Evolutionary conservation across 306 rosid genomes (phyloP).

Genomic region (Corylus avellana): DNA sequence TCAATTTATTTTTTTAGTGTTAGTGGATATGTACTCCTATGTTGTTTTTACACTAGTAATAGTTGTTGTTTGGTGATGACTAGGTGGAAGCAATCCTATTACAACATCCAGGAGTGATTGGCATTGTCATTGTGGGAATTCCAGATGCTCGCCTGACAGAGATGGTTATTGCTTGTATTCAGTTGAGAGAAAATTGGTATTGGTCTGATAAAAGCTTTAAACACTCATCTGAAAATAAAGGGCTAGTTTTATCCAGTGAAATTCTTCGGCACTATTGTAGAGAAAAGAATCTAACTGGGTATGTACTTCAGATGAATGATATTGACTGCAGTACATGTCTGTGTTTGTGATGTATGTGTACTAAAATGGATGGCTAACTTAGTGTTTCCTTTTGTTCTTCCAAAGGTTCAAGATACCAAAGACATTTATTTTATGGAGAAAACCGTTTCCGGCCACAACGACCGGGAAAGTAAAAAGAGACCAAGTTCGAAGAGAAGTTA

Average conservation of each 20-base stretch:
- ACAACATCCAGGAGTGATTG: slow-evolving; percentile 72
- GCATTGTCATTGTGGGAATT: slow-evolving; percentile 64
- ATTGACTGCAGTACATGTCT: background rate
- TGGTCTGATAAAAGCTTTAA: slow-evolving; percentile 41
- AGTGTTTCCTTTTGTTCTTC: slow-evolving; percentile 18
- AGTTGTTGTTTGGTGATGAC: slow-evolving; percentile 16
- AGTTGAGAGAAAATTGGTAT: slow-evolving; percentile 56
- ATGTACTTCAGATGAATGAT: background rate
- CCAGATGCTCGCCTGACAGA: slow-evolving; percentile 71
- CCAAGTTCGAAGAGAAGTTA: slow-evolving; percentile 48
- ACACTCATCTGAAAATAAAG: slow-evolving; percentile 29
- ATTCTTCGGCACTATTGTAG: slow-evolving; percentile 52
- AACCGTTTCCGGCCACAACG: slow-evolving; percentile 72
- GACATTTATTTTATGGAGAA: slow-evolving; percentile 52
- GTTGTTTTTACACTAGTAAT: background rate
- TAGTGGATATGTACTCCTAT: background rate
- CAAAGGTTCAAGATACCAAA: slow-evolving; percentile 86
- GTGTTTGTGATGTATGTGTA: background rate
- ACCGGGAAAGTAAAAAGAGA: slow-evolving; percentile 74
- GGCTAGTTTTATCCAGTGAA: slow-evolving; percentile 42
- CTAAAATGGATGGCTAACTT: background rate
- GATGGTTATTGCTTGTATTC: slow-evolving; percentile 68
- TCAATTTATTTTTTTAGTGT: background rate
- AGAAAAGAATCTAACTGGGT: slow-evolving; percentile 64
- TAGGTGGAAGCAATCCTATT: slow-evolving; percentile 74